Evolutionary conservation across 768 basidiomycete genomes (phyloP), one percentile per base, ranked within the genome.

Genomic region (Xerocomus brunneocitrinus): DNA sequence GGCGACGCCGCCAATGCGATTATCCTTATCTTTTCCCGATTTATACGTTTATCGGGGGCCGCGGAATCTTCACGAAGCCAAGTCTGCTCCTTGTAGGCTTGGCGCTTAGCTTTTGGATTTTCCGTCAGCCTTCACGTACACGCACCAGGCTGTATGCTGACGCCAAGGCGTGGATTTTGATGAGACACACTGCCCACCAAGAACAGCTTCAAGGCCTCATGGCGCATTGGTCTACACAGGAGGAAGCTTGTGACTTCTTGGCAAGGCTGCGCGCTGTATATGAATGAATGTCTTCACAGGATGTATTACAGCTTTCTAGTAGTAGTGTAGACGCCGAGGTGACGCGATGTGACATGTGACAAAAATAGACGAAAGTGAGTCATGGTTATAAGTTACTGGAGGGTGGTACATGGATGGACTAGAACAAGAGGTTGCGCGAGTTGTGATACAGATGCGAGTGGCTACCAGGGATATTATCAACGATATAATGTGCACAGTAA

Each of bases 11-110:
- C 30, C 8, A 45, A 87, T 56, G 78, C 74, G 13, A 77, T 75
- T 4, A 80, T 85, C 57, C 72, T 86, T 25, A 69, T 86, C 57
- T 86, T 85, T 64, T 80, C 84, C n/a, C 73, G 38, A 39, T 39
- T 39, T 39, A 19, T 39, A 9, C n/a, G 7, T n/a, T 5, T 5
- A 40, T 40, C 39, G 39, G 39, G 39, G 40, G 22, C 40, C 40
- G 40, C 22, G 40, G 12, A 41, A 41, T 41, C 40, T 41, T 24
- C 39, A n/a, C 36, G 36, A 38, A 16, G 4, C 13, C 32, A 4
- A 9, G 30, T 19, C 19, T 19, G 19, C 19, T 19, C 19, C 19
- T 19, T 19, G 38, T 22, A 36, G 16, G n/a, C 40, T 8, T 24
- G 40, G 22, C 40, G 40, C 24, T 25, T 41, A 24, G n/a, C 1